These are phyloP conservation scores for Aquilaria agallochum DNA, from an alignment of 441 rosid genomes.

Conservation along the genomic window DNA sequence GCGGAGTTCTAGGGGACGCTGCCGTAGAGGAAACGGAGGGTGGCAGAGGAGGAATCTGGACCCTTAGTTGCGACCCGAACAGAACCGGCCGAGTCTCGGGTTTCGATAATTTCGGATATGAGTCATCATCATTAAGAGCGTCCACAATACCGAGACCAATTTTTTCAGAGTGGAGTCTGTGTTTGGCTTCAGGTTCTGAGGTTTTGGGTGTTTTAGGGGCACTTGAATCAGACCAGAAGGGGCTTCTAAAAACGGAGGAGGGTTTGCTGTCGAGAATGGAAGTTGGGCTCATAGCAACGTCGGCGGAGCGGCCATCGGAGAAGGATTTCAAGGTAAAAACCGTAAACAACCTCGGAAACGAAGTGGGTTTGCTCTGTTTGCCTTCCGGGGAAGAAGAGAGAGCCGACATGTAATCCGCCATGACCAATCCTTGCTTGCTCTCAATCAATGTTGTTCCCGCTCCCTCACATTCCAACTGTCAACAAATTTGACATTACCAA, in stretches of 20 bases:
- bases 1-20: slow-evolving; percentile 49
- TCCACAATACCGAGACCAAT: slow-evolving; percentile 72
- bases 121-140: slow-evolving; percentile 43
- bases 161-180: slow-evolving; percentile 47
- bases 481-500: neutral
- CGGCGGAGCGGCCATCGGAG: slow-evolving; percentile 33
- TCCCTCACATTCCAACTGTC: slow-evolving; percentile 20
- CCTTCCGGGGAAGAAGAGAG: slow-evolving; percentile 27
- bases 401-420: slow-evolving; percentile 37
- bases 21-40: slow-evolving; percentile 23
- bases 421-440: slow-evolving; percentile 24
- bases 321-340: slow-evolving; percentile 45
- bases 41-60: slow-evolving; percentile 62
- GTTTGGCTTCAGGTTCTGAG: slow-evolving; percentile 43
- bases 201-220: slow-evolving; percentile 24
- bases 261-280: slow-evolving; percentile 83
- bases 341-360: slow-evolving; percentile 61
- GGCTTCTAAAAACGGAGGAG: slow-evolving; percentile 55
- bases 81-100: slow-evolving; percentile 50
- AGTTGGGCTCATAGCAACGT: slow-evolving; percentile 69
- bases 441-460: slow-evolving; percentile 23
- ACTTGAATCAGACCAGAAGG: slow-evolving; percentile 48
- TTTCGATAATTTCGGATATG: slow-evolving; percentile 29
- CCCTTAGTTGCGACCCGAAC: slow-evolving; percentile 78
- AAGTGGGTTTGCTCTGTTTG: slow-evolving; percentile 33